Evolutionary conservation across 176 grass and related monocot genomes (phyloP).

Genomic region (Avena sativa): DNA sequence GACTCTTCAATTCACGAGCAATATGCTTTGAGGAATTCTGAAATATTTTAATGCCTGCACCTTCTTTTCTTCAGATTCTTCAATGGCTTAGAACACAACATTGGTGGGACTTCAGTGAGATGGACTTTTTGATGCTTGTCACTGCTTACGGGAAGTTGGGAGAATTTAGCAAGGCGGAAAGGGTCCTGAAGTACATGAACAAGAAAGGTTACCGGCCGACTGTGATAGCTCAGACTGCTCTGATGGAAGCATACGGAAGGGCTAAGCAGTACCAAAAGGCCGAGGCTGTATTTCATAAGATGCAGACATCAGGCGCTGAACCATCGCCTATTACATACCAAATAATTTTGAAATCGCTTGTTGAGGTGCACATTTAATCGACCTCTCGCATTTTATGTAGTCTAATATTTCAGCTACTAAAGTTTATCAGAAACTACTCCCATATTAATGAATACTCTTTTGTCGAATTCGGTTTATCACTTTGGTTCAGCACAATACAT

Average conservation of each 20-base stretch:
- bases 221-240: slow-evolving; percentile 90
- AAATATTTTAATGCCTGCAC: slow-evolving; percentile 13
- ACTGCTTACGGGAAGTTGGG: slow-evolving; percentile 88
- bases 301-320: slow-evolving; percentile 85
- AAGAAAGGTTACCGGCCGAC: slow-evolving; percentile 76
- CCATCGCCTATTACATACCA: slow-evolving; percentile 93
- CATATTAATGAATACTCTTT: background rate
- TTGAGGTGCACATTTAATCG: slow-evolving; percentile 67
- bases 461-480: background rate
- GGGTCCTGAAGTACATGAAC: slow-evolving; percentile 79
- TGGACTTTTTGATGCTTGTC: slow-evolving; percentile 94
- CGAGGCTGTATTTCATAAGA: slow-evolving; percentile 81
- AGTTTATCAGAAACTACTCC: background rate
- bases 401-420: slow-evolving; percentile 5
- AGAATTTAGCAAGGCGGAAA: slow-evolving; percentile 81
- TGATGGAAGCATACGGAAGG: slow-evolving; percentile 95
- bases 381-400: slow-evolving; percentile 10
- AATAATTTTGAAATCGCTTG: slow-evolving; percentile 89
- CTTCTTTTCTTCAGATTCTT: slow-evolving; percentile 68
- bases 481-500: slow-evolving; percentile 33
- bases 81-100: slow-evolving; percentile 94
- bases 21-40: slow-evolving; percentile 8
- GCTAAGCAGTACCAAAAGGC: slow-evolving; percentile 83
- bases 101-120: slow-evolving; percentile 95
- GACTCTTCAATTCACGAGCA: background rate